phyloP scores from a whole-genome alignment of 805 yeast species.

The Jamesozyma piceae region DNA sequence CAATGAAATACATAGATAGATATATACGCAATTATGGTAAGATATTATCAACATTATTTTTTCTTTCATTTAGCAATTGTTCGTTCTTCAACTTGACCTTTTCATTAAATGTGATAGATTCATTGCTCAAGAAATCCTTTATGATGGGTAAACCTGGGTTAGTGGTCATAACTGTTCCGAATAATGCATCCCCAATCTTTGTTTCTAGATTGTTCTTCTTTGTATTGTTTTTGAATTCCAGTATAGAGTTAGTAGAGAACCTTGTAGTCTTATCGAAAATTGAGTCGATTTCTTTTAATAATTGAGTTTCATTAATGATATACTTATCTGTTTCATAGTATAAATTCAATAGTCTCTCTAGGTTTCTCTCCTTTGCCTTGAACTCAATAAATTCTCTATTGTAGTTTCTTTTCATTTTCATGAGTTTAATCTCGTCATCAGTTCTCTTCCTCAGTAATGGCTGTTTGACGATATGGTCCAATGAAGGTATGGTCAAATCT shows the following conservation, averaged over 20 bases:
- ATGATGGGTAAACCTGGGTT: slow-evolving; percentile 30
- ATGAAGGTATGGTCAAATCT: slow-evolving; percentile 67
- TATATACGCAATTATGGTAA: too few species aligned
- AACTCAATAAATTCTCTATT: slow-evolving; percentile 55
- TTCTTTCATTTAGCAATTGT: slow-evolving; percentile 2
- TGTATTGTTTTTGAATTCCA: slow-evolving; percentile 2
- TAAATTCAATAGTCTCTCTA: slow-evolving; percentile 52
- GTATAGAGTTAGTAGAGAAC: not conserved
- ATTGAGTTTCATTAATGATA: slow-evolving; percentile 67
- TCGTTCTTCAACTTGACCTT: slow-evolving; percentile 14
- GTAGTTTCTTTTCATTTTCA: slow-evolving; percentile 52
- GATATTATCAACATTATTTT: not conserved
- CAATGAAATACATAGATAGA: too few species aligned
- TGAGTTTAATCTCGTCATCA: slow-evolving; percentile 49
- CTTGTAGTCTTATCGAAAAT: slow-evolving; percentile 17
- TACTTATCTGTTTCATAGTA: slow-evolving; percentile 62
- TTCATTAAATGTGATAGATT: slow-evolving; percentile 24
- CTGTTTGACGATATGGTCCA: slow-evolving; percentile 55
- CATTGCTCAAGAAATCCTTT: slow-evolving; percentile 31
- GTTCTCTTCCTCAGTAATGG: slow-evolving; percentile 70
- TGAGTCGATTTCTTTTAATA: slow-evolving; percentile 18
- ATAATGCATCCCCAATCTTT: slow-evolving; percentile 28
- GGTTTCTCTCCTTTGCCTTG: slow-evolving; percentile 41
- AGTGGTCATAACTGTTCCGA: slow-evolving; percentile 30
- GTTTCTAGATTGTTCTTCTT: slow-evolving; percentile 13